Percentiles rank a stretch among this genome's conserved stretches.
Conservation (phyloP, 225 moss, liverwort and hornwort genomes). For the Thuidium tamariscinum region DNA sequence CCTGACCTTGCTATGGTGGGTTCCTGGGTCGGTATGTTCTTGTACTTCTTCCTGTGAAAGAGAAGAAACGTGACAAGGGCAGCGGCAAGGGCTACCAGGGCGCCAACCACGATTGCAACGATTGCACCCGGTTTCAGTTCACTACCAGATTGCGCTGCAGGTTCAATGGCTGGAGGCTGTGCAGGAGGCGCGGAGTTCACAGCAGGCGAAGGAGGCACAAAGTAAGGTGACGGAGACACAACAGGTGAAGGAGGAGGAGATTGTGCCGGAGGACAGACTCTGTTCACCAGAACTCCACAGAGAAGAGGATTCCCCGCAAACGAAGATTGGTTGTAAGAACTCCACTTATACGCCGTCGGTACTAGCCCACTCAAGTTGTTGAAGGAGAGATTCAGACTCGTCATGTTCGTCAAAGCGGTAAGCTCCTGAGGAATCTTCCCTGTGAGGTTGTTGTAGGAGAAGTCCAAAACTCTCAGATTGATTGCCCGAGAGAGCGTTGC, state of each 20-base stretch:
- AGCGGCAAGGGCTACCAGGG: constrained; percentile 4
- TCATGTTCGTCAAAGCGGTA: constrained; percentile 6
- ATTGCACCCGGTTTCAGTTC: neutral
- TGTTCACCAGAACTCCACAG: constrained; percentile 25
- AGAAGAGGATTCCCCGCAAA: constrained; percentile 40
- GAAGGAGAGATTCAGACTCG: constrained; percentile 25
- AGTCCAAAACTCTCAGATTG: constrained; percentile 24
- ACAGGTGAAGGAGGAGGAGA: neutral
- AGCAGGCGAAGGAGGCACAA: neutral
- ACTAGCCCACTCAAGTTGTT: constrained; percentile 35
- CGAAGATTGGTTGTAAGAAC: constrained; percentile 2
- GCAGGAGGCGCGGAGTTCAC: neutral
- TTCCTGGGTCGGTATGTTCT: constrained; percentile 1
- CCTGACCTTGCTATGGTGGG: constrained; percentile 7
- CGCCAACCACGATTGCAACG: constrained; percentile 21
- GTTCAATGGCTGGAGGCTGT: neutral
- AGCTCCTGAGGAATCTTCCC: constrained; percentile 36
- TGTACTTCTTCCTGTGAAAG: constrained; percentile 1
- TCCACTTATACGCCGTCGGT: constrained; percentile 22
- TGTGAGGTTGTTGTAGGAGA: constrained; percentile 40
- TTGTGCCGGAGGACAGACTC: neutral
- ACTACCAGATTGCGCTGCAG: neutral
- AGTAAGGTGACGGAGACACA: neutral
- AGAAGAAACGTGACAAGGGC: neutral
- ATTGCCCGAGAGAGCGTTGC: neutral